Percentiles rank a stretch among this genome's conserved stretches.
These are phyloP conservation scores for Quercus tomentella DNA, from an alignment of 331 rosid species.

Conservation along the genomic window DNA sequence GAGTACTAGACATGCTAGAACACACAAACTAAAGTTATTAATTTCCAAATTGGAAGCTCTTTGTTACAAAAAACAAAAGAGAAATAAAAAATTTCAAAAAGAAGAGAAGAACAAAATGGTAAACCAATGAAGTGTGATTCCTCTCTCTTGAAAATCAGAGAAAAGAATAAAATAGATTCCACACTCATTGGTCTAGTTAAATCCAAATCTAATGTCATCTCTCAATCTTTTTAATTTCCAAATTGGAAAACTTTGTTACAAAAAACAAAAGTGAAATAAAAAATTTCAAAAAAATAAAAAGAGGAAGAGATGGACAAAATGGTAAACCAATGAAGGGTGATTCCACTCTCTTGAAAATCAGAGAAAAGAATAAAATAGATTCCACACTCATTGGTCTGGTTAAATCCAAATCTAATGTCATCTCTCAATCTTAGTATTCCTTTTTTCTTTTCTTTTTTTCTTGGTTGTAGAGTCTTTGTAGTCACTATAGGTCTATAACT, in stretches of 20 bases:
- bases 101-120: background rate
- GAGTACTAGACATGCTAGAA: background rate
- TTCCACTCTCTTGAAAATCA: conserved; percentile 4
- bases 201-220: background rate
- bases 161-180: conserved; percentile 13
- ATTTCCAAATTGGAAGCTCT: background rate
- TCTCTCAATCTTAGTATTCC: background rate
- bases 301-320: background rate
- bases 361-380: conserved; percentile 15
- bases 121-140: background rate
- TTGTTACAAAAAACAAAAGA: background rate
- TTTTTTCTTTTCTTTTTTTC: background rate
- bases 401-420: background rate
- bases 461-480: background rate
- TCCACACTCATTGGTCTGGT: conserved; percentile 7
- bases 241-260: background rate
- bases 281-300: background rate
- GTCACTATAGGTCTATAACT: background rate
- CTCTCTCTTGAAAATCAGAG: conserved; percentile 8
- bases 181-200: conserved; percentile 5
- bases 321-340: background rate
- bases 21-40: background rate
- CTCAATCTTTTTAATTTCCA: background rate
- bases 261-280: background rate
- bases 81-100: background rate